Base-by-base conservation (phyloP, 495 filamentous ascomycete species). In the Podospora comata region DNA sequence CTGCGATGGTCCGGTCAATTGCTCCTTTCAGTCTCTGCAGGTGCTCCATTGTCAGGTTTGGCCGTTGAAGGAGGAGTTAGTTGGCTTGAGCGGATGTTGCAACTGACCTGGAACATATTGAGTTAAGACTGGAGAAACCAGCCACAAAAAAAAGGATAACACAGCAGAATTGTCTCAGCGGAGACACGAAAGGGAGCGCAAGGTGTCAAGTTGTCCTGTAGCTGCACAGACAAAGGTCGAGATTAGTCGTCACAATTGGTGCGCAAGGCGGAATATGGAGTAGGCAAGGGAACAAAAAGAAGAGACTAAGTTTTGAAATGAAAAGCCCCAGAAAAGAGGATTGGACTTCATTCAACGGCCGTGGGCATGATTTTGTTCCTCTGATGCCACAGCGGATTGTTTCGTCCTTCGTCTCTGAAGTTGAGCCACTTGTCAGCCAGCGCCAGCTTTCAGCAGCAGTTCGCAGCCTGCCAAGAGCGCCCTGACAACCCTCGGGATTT, bases 1-100 rank as follows among this genome's bases (percentile, higher is more conserved):
- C 91, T 71, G 92, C 90, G 69, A 97, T 93, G 71, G 89, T 87
- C 70, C 87, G 87, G 75, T 97, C 92, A 73, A 96, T 91, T 63
- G 91, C 90, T 69, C 90, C 90, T 82, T 92, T 93, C 73, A 97
- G 78, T 79, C 92, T 89, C 92, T 97, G 76, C 56, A 53, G 5
- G 28, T 15, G 55, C 66, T 48, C 18, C 18, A 54, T 48, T 68
- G 71, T 72, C 60, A 72, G 68, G 18, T 64, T 23, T 16, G 7
- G 11, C 11, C 20, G 48, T 6, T 7, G 2, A 5, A 2, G 7
- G 23, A 23, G 20, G n/a, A 54, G 7, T 18, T 5, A 44, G 61
- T 20, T 2, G 23, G 0, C 19, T 28, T 54, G 4, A 2, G 2
- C 34, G 58, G 23, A 6, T 11, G 5, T 1, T 23, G 19, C 28